phyloP scores from a whole-genome alignment of 2,329 filamentous ascomycete species.

The Diaporthe eres region DNA sequence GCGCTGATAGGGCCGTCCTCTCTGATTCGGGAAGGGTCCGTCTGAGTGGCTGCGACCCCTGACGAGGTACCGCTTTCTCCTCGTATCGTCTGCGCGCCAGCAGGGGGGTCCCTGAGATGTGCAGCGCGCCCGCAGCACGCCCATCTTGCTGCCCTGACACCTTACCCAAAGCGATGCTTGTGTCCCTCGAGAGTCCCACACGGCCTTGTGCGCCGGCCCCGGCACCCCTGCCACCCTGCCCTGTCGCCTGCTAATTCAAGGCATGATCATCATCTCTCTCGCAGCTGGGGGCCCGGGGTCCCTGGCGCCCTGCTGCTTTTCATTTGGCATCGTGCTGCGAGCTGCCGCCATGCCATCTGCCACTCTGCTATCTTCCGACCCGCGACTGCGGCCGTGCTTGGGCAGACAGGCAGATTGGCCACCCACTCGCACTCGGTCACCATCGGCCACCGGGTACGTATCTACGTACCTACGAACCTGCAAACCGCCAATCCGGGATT shows the following conservation, averaged over 20 bases:
- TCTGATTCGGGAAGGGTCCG: constrained; percentile 21
- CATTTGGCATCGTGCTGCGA: constrained; percentile 7
- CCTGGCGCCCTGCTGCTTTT: neutral
- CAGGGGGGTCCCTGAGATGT: constrained; percentile 25
- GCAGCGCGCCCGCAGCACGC: constrained; percentile 11
- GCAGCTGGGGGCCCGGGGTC: neutral
- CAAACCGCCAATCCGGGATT: neutral
- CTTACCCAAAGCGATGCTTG: constrained; percentile 31
- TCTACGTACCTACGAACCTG: neutral
- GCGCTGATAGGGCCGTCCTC: constrained; percentile 38
- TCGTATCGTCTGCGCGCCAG: constrained; percentile 26
- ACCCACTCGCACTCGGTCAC: neutral
- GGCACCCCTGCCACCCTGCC: neutral
- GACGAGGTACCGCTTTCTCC: constrained; percentile 32
- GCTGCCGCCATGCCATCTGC: constrained; percentile 22
- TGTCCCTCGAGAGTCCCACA: neutral
- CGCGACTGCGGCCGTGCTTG: neutral
- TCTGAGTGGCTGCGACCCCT: constrained; percentile 35
- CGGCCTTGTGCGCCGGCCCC: constrained; percentile 12
- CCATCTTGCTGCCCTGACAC: constrained; percentile 39
- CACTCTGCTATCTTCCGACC: constrained; percentile 29
- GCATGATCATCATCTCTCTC: constrained; percentile 33
- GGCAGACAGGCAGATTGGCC: constrained; percentile 1
- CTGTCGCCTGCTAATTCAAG: constrained; percentile 25
- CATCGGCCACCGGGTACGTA: neutral